Evolutionary conservation across 2,329 filamentous ascomycete genomes (phyloP), one percentile per base, ranked within the genome.

Genomic region (Ploettnerulaceae sp.): DNA sequence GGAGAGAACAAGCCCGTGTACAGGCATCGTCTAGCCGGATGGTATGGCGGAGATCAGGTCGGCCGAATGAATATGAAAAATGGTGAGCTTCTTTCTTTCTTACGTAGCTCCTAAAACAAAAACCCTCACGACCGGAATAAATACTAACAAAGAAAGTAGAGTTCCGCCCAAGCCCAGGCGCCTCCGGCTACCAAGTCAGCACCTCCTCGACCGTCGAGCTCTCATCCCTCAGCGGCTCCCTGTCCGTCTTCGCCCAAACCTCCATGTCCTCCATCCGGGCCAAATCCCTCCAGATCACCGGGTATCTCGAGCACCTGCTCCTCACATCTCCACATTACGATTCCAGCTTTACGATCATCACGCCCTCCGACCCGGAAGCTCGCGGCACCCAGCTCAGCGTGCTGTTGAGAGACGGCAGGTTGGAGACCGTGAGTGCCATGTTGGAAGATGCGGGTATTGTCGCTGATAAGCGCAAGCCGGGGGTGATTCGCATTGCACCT

Each of bases 61-160:
- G 80, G 79, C 25, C 75, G 89, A 11, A 95, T 95, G 70, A 74
- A 79, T 55, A 95, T 95, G 89, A 80, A 83, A 47, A 91, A 89
- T 66, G 56, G 54, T 55, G 51, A 28, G 52, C 37, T n/a, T n/a
- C n/a, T n/a, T n/a, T n/a, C n/a, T n/a, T n/a, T n/a, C n/a, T n/a
- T n/a, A n/a, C n/a, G n/a, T n/a, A n/a, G n/a, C n/a, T n/a, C n/a
- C n/a, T n/a, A n/a, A n/a, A n/a, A n/a, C n/a, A n/a, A n/a, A n/a
- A n/a, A n/a, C n/a, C n/a, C n/a, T n/a, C n/a, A n/a, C n/a, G n/a
- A n/a, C n/a, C n/a, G n/a, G n/a, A n/a, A n/a, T 41, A 4, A 20
- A 34, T 26, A 45, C 61, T 39, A 53, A 55, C 43, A 36, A 52
- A 28, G 8, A n/a, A 50, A 14, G 2, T 7, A 75, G 71, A 73